Evolutionary conservation across 441 rosid genomes (phyloP).

Genomic region (Euphorbia schlechtendalii): DNA sequence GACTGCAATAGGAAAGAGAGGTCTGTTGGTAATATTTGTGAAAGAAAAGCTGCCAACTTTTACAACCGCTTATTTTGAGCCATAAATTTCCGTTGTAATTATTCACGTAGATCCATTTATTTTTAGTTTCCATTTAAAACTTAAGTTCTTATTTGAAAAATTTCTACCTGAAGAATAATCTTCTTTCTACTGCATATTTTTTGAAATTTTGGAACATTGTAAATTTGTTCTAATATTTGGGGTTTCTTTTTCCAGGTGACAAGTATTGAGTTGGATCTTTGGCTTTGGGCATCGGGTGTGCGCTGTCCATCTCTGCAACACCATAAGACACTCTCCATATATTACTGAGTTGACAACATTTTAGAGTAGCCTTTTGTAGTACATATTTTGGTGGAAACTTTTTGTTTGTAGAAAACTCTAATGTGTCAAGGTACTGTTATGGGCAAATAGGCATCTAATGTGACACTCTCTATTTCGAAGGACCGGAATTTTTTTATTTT

Average conservation of each 20-base stretch:
- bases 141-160: not conserved
- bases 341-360: constrained; percentile 29
- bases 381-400: not conserved
- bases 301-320: constrained; percentile 44
- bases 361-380: not conserved
- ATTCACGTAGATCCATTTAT: not conserved
- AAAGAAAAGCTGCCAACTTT: not conserved
- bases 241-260: constrained; percentile 41
- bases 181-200: not conserved
- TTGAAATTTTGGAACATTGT: not conserved
- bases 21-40: not conserved
- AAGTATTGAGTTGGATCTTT: constrained; percentile 70
- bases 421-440: not conserved
- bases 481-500: not conserved
- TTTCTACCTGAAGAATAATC: not conserved
- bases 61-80: not conserved
- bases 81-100: not conserved
- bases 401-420: not conserved
- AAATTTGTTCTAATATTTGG: not conserved
- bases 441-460: not conserved
- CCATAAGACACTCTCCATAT: constrained; percentile 61
- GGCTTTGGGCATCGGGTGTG: constrained; percentile 72
- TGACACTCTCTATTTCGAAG: not conserved
- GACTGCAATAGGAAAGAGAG: not conserved
- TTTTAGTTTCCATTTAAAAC: not conserved